Percentiles rank a stretch among this genome's conserved stretches.
phyloP scores from a whole-genome alignment of 1,284 basidiomycete genomes.

The Marasmius oreades region DNA sequence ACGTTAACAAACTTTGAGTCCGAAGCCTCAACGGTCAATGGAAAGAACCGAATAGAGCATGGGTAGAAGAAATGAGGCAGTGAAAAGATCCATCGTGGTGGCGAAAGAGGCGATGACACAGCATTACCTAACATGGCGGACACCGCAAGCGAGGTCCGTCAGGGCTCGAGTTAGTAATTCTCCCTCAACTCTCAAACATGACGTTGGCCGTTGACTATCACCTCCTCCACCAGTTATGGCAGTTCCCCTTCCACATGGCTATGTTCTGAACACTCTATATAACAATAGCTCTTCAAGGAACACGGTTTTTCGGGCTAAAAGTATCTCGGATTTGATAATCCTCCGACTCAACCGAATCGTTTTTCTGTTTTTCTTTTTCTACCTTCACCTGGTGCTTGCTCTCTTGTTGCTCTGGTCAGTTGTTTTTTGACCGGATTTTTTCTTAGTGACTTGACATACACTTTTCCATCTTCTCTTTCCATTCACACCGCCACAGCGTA shows the following conservation, averaged over 20 bases:
- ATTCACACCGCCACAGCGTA: neutral
- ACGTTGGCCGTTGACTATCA: neutral
- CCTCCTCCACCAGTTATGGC: neutral
- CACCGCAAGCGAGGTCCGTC: neutral
- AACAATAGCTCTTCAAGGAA: too few relatives aligned
- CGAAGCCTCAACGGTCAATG: too few relatives aligned
- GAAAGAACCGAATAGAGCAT: too few relatives aligned
- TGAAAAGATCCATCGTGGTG: too few relatives aligned
- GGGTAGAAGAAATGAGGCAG: too few relatives aligned
- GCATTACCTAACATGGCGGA: neutral
- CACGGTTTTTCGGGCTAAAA: too few relatives aligned
- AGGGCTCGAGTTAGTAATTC: neutral
- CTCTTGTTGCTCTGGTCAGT: neutral
- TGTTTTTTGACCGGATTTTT: neutral
- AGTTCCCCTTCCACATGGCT: neutral
- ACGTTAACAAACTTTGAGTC: too few relatives aligned
- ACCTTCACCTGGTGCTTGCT: neutral
- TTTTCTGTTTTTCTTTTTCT: too few relatives aligned
- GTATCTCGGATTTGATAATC: too few relatives aligned
- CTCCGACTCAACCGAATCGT: too few relatives aligned
- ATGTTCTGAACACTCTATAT: too few relatives aligned
- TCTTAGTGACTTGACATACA: neutral
- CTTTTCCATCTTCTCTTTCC: slow-evolving; percentile 3
- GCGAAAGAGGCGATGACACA: too few relatives aligned
- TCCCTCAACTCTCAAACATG: neutral